A percentile compares a stretch with the other conserved stretches of the same genome.
These are phyloP conservation scores for Cytospora chrysosperma DNA, from an alignment of 2,329 filamentous ascomycete genomes.

Conservation along the genomic window DNA sequence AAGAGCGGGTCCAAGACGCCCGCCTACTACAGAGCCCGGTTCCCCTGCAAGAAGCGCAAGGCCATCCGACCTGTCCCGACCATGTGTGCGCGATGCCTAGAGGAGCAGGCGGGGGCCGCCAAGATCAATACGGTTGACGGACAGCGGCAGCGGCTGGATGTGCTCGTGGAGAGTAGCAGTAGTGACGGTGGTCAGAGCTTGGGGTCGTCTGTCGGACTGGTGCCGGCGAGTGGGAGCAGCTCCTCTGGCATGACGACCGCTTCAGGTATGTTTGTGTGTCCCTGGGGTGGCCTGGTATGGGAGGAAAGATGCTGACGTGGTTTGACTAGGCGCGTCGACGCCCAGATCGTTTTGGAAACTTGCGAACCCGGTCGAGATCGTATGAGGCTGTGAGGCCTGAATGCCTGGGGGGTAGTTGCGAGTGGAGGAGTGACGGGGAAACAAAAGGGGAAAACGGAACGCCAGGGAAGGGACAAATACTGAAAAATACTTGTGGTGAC, in stretches of 20 bases:
- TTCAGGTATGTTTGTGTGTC: slow-evolving; percentile 4
- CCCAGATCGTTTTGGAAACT: slow-evolving; percentile 20
- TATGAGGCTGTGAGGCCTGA: not conserved
- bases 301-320: not conserved
- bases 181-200: not conserved
- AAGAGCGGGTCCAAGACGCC: slow-evolving; percentile 10
- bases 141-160: too few species aligned
- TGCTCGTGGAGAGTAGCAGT: not conserved
- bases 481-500: too few species aligned
- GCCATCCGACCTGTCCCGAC: slow-evolving; percentile 13
- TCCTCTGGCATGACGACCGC: slow-evolving; percentile 2
- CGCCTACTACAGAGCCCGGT: slow-evolving; percentile 2
- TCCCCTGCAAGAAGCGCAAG: slow-evolving; percentile 19
- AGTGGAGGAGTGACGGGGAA: not conserved
- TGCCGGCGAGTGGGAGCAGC: not conserved
- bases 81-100: slow-evolving; percentile 6
- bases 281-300: not conserved
- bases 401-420: not conserved
- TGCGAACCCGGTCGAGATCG: slow-evolving; percentile 7
- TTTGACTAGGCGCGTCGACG: slow-evolving; percentile 8
- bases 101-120: not conserved
- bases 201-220: not conserved
- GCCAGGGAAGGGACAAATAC: not conserved
- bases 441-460: not conserved
- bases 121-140: not conserved